These are phyloP conservation scores for Xylaria polymorpha DNA, from an alignment of 2,329 filamentous ascomycete genomes.

Conservation along the genomic window DNA sequence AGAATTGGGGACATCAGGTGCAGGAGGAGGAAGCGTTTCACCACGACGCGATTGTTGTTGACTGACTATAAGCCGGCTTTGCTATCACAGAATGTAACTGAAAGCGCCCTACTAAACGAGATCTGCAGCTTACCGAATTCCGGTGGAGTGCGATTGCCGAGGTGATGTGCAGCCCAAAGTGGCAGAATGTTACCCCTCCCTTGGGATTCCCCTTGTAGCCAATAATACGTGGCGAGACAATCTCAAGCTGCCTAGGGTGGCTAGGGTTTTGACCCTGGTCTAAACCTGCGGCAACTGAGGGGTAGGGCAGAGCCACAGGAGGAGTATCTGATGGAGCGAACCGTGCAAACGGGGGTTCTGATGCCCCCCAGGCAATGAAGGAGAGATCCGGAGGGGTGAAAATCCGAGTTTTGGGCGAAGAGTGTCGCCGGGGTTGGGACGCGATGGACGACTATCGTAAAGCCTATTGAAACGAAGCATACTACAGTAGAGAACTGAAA, in stretches of 20 bases:
- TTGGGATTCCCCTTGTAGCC: conserved; percentile 7
- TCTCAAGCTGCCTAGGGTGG: conserved; percentile 15
- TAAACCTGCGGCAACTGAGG: conserved; percentile 1
- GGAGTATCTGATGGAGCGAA: not conserved
- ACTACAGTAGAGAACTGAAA: not conserved
- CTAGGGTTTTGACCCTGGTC: conserved; percentile 15
- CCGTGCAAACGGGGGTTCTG: not conserved
- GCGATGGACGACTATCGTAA: not conserved
- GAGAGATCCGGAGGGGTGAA: not conserved
- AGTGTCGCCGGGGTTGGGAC: not conserved
- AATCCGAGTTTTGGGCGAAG: not conserved
- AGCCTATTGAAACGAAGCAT: not conserved
- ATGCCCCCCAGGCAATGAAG: not conserved
- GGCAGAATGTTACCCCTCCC: conserved; percentile 17
- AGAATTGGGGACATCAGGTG: not conserved
- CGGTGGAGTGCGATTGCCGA: conserved; percentile 21
- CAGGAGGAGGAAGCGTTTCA: not conserved
- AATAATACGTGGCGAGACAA: conserved; percentile 9
- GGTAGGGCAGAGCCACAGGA: conserved; percentile 8
- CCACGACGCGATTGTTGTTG: not conserved
- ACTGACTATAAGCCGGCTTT: not conserved
- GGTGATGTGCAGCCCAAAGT: conserved; percentile 13
- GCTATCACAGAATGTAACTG: not conserved
- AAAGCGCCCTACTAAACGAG: not conserved
- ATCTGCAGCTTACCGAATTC: conserved; percentile 16